These are phyloP conservation scores for Chaetomium fimeti DNA, from an alignment of 495 filamentous ascomycete species.

Conservation along the genomic window DNA sequence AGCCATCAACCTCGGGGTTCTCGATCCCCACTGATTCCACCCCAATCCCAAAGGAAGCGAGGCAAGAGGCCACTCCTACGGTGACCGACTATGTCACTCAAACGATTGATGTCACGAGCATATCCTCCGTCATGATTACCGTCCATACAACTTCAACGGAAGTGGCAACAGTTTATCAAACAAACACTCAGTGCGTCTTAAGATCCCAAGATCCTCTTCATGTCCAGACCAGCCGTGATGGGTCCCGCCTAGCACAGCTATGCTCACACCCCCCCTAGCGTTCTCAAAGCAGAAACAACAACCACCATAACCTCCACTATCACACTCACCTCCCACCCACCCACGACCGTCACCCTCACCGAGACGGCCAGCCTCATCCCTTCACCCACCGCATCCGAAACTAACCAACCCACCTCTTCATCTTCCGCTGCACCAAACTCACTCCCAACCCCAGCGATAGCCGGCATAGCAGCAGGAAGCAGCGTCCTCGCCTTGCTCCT, in stretches of 20 bases:
- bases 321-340: conserved; percentile 29
- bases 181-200: conserved; percentile 27
- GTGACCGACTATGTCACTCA: conserved; percentile 26
- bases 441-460: conserved; percentile 32
- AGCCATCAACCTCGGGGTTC: not conserved
- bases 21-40: not conserved
- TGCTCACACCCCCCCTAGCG: conserved; percentile 19
- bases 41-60: conserved; percentile 15
- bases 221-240: no score
- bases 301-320: conserved; percentile 34
- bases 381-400: not conserved
- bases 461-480: conserved; percentile 29
- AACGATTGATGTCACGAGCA: conserved; percentile 23
- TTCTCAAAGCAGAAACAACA: conserved; percentile 32
- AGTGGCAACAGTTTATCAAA: conserved; percentile 28
- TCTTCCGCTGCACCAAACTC: conserved; percentile 3
- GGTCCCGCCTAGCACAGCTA: not conserved
- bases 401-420: conserved; percentile 9
- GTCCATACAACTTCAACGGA: conserved; percentile 25
- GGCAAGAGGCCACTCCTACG: conserved; percentile 11
- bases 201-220: no score
- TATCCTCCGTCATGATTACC: conserved; percentile 26
- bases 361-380: conserved; percentile 27
- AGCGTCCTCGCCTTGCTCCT: conserved; percentile 26
- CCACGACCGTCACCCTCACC: conserved; percentile 25